Evolutionary conservation across 306 rosid genomes (phyloP).

Genomic region (Rosa persica): DNA sequence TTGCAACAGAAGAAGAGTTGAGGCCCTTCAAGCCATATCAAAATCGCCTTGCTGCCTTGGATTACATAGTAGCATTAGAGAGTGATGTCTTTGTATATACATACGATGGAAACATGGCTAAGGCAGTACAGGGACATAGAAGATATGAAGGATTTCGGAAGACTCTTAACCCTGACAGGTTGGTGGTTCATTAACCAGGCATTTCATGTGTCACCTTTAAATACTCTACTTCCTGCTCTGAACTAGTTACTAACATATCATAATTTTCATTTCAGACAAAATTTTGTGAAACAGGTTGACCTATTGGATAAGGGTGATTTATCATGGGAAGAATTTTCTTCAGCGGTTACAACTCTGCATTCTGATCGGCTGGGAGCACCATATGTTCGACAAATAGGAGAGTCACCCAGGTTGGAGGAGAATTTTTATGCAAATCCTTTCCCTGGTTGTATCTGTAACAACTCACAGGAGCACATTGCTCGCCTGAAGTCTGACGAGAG

Average conservation of each 20-base stretch:
- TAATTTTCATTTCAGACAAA: constrained; percentile 48
- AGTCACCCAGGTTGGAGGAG: constrained; percentile 82
- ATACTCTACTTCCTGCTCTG: background rate
- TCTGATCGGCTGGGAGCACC: constrained; percentile 76
- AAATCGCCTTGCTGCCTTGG: constrained; percentile 96
- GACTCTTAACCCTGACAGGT: constrained; percentile 96
- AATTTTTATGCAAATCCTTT: constrained; percentile 89
- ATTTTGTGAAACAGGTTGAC: constrained; percentile 73
- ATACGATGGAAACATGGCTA: constrained; percentile 98
- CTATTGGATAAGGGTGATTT: constrained; percentile 48
- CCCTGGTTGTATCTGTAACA: constrained; percentile 90
- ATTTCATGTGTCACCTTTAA: background rate
- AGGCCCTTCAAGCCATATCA: constrained; percentile 76
- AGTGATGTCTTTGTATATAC: constrained; percentile 95
- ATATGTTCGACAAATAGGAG: constrained; percentile 67
- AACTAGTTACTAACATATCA: constrained; percentile 12
- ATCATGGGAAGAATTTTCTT: constrained; percentile 69
- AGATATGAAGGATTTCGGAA: constrained; percentile 86
- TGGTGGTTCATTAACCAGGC: constrained; percentile 19
- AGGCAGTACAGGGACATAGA: constrained; percentile 97
- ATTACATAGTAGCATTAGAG: constrained; percentile 79
- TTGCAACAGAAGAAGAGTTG: constrained; percentile 81
- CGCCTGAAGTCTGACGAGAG: constrained; percentile 37
- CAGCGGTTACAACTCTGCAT: constrained; percentile 57
- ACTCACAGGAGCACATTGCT: constrained; percentile 38